phyloP scores from a whole-genome alignment of 148 eudicot species.

The Chenopodium formosanum region DNA sequence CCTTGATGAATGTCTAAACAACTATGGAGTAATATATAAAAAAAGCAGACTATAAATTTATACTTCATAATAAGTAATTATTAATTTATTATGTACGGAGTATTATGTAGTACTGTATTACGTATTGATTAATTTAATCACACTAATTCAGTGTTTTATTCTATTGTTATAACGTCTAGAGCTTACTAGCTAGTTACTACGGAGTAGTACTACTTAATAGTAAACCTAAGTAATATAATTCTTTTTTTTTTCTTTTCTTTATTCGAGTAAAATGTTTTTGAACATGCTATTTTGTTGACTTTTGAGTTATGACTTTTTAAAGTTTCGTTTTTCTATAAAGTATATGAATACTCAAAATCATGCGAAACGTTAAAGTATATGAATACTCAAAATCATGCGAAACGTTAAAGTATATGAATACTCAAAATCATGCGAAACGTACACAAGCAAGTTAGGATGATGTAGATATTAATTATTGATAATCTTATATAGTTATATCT shows the following conservation, averaged over 20 bases:
- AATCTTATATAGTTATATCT: background rate
- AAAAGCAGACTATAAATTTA: no score
- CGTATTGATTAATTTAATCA: background rate
- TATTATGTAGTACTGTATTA: no score
- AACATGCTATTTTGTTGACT: conserved; percentile 8
- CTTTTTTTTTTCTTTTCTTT: background rate
- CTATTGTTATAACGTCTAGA: background rate
- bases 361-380: background rate
- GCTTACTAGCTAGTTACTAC: background rate
- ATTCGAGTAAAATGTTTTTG: background rate
- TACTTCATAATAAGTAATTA: no score
- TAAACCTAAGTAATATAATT: background rate
- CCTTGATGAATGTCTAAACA: conserved; percentile 1
- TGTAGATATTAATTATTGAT: no score
- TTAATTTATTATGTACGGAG: no score
- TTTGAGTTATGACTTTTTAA: background rate
- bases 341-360: no score
- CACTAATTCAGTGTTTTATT: background rate
- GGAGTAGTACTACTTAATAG: background rate
- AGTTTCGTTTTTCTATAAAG: background rate
- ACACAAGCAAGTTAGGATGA: no score
- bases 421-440: background rate
- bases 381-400: no score
- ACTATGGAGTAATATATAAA: background rate
- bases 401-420: background rate